A percentile compares a stretch with the other conserved stretches of the same genome.
phyloP scores from a whole-genome alignment of 2,329 filamentous ascomycete genomes.

The Volutella citrinella region DNA sequence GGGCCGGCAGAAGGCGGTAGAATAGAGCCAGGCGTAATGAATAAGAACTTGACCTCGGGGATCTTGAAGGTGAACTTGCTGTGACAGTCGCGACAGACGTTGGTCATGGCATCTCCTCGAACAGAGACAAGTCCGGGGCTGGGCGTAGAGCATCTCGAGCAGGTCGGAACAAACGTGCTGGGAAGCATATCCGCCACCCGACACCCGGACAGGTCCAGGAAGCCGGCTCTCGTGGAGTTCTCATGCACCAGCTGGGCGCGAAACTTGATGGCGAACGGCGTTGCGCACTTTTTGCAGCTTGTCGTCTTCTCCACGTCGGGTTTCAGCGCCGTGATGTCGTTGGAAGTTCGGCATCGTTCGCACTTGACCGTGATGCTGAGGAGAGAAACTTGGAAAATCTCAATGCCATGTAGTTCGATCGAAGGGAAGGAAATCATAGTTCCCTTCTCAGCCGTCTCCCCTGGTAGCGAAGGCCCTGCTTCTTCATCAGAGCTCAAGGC shows the following conservation, averaged over 20 bases:
- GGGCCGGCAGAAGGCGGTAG: conserved; percentile 38
- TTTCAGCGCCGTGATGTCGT: conserved; percentile 66
- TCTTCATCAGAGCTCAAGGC: conserved; percentile 30
- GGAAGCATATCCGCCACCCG: conserved; percentile 73
- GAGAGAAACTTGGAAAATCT: conserved; percentile 66
- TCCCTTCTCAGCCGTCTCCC: conserved; percentile 55
- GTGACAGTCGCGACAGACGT: conserved; percentile 78
- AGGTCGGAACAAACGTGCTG: conserved; percentile 77
- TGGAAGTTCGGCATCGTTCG: conserved; percentile 70
- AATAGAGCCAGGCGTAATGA: conserved; percentile 57
- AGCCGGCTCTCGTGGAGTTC: conserved; percentile 72
- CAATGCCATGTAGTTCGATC: conserved; percentile 73
- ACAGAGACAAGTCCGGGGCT: conserved; percentile 69
- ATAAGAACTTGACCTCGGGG: conserved; percentile 73
- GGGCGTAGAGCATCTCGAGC: conserved; percentile 69
- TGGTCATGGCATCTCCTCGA: conserved; percentile 68
- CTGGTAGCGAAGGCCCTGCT: conserved; percentile 8
- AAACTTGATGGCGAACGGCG: conserved; percentile 51
- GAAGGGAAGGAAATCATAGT: conserved; percentile 78
- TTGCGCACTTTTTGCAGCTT: conserved; percentile 59
- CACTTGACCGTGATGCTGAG: conserved; percentile 74
- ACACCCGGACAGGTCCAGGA: conserved; percentile 73
- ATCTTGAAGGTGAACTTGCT: conserved; percentile 76
- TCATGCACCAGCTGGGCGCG: conserved; percentile 69
- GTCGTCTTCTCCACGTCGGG: conserved; percentile 49